These are phyloP conservation scores for sorghum (Sorghum bicolor) DNA, from an alignment of 176 grass and related monocot species.

Conservation along the genomic window DNA sequence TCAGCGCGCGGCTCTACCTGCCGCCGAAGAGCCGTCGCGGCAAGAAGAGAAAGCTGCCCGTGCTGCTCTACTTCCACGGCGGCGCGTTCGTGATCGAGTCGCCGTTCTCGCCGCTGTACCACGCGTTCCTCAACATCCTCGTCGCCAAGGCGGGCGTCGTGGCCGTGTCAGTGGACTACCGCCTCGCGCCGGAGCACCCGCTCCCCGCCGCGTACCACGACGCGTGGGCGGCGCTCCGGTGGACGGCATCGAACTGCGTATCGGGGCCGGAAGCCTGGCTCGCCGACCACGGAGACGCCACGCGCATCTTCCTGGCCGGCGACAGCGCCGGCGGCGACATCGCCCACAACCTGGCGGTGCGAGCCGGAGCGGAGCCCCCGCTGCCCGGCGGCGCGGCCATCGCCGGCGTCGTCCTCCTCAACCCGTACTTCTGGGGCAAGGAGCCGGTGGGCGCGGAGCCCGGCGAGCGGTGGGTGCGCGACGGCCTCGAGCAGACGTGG, in stretches of 20 bases:
- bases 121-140: slow-evolving; percentile 11
- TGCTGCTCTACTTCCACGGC: slow-evolving; percentile 84
- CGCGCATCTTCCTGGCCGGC: slow-evolving; percentile 7
- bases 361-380: background rate
- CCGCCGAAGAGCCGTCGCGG: no score
- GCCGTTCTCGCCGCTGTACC: slow-evolving; percentile 50
- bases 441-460: slow-evolving; percentile 28
- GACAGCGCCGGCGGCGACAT: slow-evolving; percentile 21
- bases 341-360: slow-evolving; percentile 42
- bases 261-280: no score
- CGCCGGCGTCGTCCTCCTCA: slow-evolving; percentile 31
- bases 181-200: slow-evolving; percentile 72
- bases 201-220: slow-evolving; percentile 68
- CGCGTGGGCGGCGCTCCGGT: background rate
- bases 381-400: background rate
- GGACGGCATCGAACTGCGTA: background rate
- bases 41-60: slow-evolving; percentile 6
- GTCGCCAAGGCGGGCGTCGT: no score
- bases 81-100: slow-evolving; percentile 77
- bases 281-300: no score
- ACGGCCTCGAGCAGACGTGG: slow-evolving; percentile 23
- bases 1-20: no score
- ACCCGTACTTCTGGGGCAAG: slow-evolving; percentile 61
- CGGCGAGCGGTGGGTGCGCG: slow-evolving; percentile 19
- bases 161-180: slow-evolving; percentile 52